phyloP scores from a whole-genome alignment of 177 flowering plant species.

The Vitis hybrid region DNA sequence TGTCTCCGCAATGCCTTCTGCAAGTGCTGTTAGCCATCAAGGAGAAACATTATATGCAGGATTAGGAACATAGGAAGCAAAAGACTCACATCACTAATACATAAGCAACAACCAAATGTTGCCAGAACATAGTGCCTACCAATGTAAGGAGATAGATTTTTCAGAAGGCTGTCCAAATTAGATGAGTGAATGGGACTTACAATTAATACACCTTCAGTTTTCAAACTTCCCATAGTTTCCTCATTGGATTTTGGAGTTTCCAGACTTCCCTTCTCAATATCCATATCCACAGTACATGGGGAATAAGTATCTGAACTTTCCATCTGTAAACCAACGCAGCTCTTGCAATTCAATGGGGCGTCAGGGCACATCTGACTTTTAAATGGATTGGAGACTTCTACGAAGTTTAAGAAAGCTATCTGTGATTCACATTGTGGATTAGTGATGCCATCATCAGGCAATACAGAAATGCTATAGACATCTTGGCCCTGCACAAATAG shows the following conservation, averaged over 20 bases:
- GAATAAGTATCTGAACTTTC: conserved; percentile 34
- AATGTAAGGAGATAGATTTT: neutral
- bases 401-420: conserved; percentile 31
- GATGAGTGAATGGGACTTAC: conserved; percentile 31
- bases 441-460: conserved; percentile 31
- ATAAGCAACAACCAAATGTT: neutral
- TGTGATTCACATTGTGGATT: conserved; percentile 27
- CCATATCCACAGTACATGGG: conserved; percentile 36
- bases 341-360: conserved; percentile 33
- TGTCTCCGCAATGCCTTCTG: conserved; percentile 44
- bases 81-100: neutral
- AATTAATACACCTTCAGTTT: conserved; percentile 32
- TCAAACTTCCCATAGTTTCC: conserved; percentile 26
- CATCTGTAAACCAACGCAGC: conserved; percentile 25
- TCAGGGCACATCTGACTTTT: conserved; percentile 34
- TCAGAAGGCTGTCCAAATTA: neutral
- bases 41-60: neutral
- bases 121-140: neutral
- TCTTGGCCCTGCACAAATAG: conserved; percentile 36
- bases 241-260: conserved; percentile 27
- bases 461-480: conserved; percentile 35
- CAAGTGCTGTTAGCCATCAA: conserved; percentile 18
- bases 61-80: neutral
- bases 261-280: conserved; percentile 39
- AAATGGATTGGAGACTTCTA: conserved; percentile 33